Percentiles rank a stretch among this genome's conserved stretches.
Conservation (phyloP, 1,284 basidiomycete genomes). For the Ustilago nuda region DNA sequence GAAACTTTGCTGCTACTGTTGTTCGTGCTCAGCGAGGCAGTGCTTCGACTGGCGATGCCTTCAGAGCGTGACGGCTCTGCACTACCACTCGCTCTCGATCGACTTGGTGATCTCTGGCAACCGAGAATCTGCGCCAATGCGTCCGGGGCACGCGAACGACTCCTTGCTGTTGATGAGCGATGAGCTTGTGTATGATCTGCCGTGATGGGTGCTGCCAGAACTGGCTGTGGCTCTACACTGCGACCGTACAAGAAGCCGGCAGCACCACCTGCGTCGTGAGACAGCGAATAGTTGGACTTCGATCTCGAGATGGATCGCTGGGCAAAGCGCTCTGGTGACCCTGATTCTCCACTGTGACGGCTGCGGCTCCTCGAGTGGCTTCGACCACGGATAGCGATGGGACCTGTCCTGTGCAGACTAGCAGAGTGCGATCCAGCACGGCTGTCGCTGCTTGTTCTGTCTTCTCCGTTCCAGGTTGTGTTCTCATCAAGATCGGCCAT, state of each 20-base stretch:
- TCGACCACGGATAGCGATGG: constrained; percentile 41
- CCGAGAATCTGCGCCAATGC: constrained; percentile 51
- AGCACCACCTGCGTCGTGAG: constrained; percentile 21
- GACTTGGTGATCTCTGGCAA: constrained; percentile 38
- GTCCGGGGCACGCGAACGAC: constrained; percentile 51
- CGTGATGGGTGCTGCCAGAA: constrained; percentile 6
- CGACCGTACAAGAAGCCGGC: constrained; percentile 33
- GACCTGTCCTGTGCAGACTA: constrained; percentile 13
- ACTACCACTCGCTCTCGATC: constrained; percentile 18
- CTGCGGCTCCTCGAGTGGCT: constrained; percentile 52
- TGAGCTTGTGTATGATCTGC: constrained; percentile 40
- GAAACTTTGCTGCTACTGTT: constrained; percentile 4
- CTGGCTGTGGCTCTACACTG: constrained; percentile 32
- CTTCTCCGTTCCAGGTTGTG: constrained; percentile 49
- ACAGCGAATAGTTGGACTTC: constrained; percentile 28
- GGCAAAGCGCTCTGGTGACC: constrained; percentile 35
- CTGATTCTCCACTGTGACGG: constrained; percentile 41
- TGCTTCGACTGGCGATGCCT: constrained; percentile 7
- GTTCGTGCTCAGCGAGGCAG: background rate
- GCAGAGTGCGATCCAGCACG: constrained; percentile 17
- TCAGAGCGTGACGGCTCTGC: constrained; percentile 6
- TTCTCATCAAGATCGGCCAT: constrained; percentile 56
- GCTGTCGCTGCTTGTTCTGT: constrained; percentile 22
- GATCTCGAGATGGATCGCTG: constrained; percentile 33
- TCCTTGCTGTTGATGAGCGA: constrained; percentile 41